Evolutionary conservation across 2,329 filamentous ascomycete genomes (phyloP).

Genomic region (Neurospora sp.): DNA sequence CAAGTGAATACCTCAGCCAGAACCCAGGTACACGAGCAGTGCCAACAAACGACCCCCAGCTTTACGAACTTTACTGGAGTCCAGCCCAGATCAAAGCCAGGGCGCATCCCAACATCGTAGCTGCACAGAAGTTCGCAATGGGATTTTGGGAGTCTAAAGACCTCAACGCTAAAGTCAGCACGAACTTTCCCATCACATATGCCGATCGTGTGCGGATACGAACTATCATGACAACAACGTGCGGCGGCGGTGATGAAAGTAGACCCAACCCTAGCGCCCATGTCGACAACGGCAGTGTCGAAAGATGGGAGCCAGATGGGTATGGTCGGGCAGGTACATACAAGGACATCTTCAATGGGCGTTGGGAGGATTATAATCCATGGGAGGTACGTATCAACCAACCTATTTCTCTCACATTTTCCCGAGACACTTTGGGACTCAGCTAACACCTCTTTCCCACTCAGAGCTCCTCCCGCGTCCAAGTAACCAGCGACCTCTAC

Average conservation of each 20-base stretch:
- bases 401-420: not conserved
- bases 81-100: constrained; percentile 29
- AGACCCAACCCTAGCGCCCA: constrained; percentile 43
- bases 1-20: constrained; percentile 37
- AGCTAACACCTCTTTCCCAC: not conserved
- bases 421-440: not conserved
- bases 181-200: constrained; percentile 43
- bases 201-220: constrained; percentile 51
- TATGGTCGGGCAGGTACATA: constrained; percentile 54
- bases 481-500: constrained; percentile 59
- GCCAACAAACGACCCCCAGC: constrained; percentile 22
- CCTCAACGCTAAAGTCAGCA: constrained; percentile 31
- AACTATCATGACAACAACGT: constrained; percentile 4
- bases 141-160: constrained; percentile 41
- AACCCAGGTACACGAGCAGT: constrained; percentile 30
- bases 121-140: constrained; percentile 38
- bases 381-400: constrained; percentile 47
- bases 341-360: constrained; percentile 52
- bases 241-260: not conserved
- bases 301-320: constrained; percentile 56
- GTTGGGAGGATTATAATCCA: constrained; percentile 66
- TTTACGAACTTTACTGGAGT: constrained; percentile 31
- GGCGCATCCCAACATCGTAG: constrained; percentile 29
- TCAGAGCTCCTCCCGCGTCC: constrained; percentile 43
- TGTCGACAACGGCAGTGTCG: constrained; percentile 53